Conservation (phyloP, 163 green algal species). For the Volvox carteri region DNA sequence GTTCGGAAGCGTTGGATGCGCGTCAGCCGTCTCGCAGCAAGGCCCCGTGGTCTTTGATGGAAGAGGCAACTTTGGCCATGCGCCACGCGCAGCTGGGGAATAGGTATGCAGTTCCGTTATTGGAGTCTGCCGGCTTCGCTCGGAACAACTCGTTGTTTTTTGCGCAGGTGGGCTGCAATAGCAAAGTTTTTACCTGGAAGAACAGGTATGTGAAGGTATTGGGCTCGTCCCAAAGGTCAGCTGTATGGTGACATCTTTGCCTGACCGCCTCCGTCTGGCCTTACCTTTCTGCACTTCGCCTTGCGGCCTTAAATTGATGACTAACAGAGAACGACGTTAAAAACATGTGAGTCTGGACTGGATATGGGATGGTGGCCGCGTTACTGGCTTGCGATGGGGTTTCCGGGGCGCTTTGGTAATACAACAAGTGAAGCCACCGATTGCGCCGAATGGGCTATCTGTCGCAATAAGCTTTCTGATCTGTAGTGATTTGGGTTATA, state of each 20-base stretch:
- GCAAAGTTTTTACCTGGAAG: conserved; percentile 18
- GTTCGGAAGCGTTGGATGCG: conserved; percentile 18
- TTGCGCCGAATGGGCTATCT: no score
- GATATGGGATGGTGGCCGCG: neutral
- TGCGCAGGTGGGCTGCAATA: conserved; percentile 34
- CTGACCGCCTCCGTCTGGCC: neutral
- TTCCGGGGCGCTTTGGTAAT: no score
- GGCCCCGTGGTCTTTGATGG: neutral
- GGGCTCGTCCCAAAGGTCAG: no score
- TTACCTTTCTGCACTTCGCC: neutral
- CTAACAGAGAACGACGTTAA: conserved; percentile 38
- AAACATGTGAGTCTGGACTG: conserved; percentile 24
- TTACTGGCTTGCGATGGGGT: neutral
- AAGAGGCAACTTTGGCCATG: conserved; percentile 1
- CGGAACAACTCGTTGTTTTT: neutral
- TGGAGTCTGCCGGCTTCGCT: neutral
- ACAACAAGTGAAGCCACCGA: no score
- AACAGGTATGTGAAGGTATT: neutral
- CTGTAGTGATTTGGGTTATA: no score
- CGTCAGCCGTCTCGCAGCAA: neutral
- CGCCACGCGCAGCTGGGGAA: conserved; percentile 22
- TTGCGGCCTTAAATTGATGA: neutral
- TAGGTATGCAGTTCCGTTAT: neutral
- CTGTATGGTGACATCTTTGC: no score
- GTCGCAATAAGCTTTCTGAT: no score